These are phyloP conservation scores for Aspergillus tanneri DNA, from an alignment of 2,329 filamentous ascomycete species.

Conservation along the genomic window DNA sequence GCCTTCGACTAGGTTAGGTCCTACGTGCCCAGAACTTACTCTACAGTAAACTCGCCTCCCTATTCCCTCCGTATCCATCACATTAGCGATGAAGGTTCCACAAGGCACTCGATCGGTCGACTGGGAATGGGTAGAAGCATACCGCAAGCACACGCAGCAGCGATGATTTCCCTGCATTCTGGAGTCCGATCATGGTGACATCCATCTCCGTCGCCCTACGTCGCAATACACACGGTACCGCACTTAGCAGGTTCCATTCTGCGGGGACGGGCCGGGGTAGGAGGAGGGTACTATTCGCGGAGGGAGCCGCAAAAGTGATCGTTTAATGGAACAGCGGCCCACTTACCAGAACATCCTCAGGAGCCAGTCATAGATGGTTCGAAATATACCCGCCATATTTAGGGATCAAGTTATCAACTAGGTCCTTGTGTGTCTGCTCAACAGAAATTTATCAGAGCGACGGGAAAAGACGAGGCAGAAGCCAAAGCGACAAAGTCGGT, in stretches of 20 bases:
- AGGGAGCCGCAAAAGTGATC: slow-evolving; percentile 23
- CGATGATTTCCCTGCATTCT: slow-evolving; percentile 98
- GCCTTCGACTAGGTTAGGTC: slow-evolving; percentile 4
- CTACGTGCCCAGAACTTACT: slow-evolving; percentile 64
- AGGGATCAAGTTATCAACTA: not conserved
- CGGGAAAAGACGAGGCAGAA: not conserved
- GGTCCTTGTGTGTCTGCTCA: not conserved
- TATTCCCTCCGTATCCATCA: slow-evolving; percentile 41
- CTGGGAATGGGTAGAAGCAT: slow-evolving; percentile 48
- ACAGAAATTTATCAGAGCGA: not conserved
- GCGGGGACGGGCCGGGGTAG: slow-evolving; percentile 39
- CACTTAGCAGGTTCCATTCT: slow-evolving; percentile 24
- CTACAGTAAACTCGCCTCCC: slow-evolving; percentile 98
- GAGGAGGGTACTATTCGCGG: slow-evolving; percentile 24
- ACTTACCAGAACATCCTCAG: slow-evolving; percentile 93
- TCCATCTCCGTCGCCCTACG: slow-evolving; percentile 97
- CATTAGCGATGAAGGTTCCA: slow-evolving; percentile 19
- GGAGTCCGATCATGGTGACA: slow-evolving; percentile 96
- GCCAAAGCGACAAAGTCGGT: slow-evolving; percentile 9
- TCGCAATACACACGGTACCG: slow-evolving; percentile 10
- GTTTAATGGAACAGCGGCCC: slow-evolving; percentile 28
- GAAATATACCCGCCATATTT: slow-evolving; percentile 86
- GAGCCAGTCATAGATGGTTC: slow-evolving; percentile 96
- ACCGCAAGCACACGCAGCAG: slow-evolving; percentile 91
- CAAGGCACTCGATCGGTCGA: slow-evolving; percentile 14